A percentile compares a stretch with the other conserved stretches of the same genome.
Evolutionary conservation across 2,329 filamentous ascomycete genomes (phyloP).

Genomic region (Colletotrichum graminicola): DNA sequence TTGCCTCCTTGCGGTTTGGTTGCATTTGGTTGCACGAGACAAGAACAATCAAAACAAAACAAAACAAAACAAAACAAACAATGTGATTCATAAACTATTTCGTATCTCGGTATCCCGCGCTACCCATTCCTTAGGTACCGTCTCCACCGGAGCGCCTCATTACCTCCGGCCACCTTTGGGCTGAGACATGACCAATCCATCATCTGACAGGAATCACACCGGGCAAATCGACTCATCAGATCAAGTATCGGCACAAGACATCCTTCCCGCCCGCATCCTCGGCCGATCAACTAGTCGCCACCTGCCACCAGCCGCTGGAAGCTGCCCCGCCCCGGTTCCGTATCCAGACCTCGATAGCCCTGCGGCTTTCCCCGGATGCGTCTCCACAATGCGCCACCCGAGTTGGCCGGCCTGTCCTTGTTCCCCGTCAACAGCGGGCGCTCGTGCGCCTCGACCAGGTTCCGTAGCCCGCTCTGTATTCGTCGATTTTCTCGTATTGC

Average conservation of each 20-base stretch:
- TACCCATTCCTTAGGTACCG: constrained; percentile 22
- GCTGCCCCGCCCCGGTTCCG: background rate
- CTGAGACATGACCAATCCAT: constrained; percentile 35
- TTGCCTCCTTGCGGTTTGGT: constrained; percentile 28
- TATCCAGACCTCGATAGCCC: constrained; percentile 24
- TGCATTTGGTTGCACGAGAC: constrained; percentile 7
- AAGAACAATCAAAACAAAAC: background rate
- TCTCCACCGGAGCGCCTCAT: constrained; percentile 4
- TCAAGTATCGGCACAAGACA: background rate
- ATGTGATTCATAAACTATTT: constrained; percentile 3
- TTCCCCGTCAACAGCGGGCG: constrained; percentile 1
- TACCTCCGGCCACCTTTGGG: background rate
- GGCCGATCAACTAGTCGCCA: background rate
- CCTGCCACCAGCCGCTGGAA: constrained; percentile 12
- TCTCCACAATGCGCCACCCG: constrained; percentile 6
- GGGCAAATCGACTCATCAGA: background rate
- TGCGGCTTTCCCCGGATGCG: constrained; percentile 20
- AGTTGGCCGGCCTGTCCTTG: constrained; percentile 6
- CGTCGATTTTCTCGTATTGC: background rate
- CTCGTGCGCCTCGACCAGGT: background rate
- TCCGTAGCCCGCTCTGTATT: background rate
- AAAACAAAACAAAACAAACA: background rate
- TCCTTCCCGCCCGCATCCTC: background rate
- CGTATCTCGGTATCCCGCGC: constrained; percentile 16
- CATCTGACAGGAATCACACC: constrained; percentile 31